These are phyloP conservation scores for Syzygium aromaticum DNA, from an alignment of 345 rosid genomes.

Conservation along the genomic window DNA sequence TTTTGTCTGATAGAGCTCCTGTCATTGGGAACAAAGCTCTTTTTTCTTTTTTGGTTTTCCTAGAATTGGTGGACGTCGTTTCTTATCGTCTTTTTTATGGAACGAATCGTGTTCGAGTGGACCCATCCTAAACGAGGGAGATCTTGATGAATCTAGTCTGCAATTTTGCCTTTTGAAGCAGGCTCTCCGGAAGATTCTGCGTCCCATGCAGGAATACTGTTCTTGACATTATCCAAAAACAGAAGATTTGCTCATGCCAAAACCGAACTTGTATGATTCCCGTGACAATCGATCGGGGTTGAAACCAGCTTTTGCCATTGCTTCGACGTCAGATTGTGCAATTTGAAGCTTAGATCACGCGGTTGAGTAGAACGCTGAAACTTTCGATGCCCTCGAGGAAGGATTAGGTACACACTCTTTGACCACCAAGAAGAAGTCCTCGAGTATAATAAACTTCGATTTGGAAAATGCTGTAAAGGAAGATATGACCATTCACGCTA, in stretches of 20 bases:
- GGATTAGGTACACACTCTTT: background rate
- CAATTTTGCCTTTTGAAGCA: background rate
- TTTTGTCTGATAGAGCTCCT: background rate
- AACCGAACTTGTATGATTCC: background rate
- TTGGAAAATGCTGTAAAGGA: background rate
- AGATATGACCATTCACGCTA: background rate
- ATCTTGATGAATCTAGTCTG: background rate
- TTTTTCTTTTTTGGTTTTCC: background rate
- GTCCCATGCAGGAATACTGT: background rate
- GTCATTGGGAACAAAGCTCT: accelerated
- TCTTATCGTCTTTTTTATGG: background rate
- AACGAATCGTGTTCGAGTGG: background rate
- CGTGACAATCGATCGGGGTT: background rate
- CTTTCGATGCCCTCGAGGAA: background rate
- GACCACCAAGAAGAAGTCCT: background rate
- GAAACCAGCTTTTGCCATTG: background rate
- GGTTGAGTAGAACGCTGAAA: background rate
- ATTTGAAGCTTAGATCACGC: background rate
- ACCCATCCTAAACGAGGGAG: background rate
- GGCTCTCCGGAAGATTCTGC: background rate
- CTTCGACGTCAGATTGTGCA: background rate
- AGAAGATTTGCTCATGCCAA: background rate
- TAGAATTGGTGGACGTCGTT: background rate
- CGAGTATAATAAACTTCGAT: background rate
- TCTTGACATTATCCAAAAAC: background rate